These are phyloP conservation scores for Vaccinium macrocarpon DNA, from an alignment of 148 eudicot species.

Conservation along the genomic window DNA sequence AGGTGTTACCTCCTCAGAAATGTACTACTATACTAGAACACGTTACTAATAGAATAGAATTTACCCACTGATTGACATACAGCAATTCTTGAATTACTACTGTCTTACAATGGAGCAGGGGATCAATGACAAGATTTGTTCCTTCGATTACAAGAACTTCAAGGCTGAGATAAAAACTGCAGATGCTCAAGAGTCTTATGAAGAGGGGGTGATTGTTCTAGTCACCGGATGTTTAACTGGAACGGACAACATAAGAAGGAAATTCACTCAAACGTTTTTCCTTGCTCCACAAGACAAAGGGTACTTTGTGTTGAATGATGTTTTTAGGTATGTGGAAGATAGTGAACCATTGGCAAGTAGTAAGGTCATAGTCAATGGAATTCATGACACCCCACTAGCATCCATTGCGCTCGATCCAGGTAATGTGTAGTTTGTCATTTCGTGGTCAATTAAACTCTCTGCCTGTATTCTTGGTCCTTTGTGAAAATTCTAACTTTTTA, in stretches of 20 bases:
- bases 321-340: constrained; percentile 55
- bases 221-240: constrained; percentile 79
- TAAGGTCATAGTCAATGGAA: constrained; percentile 22
- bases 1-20: background rate
- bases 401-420: constrained; percentile 37
- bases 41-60: background rate
- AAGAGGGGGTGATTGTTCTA: constrained; percentile 61
- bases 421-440: constrained; percentile 16
- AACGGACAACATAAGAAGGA: constrained; percentile 48
- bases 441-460: background rate
- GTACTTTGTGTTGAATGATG: constrained; percentile 65
- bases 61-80: background rate
- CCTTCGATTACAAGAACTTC: constrained; percentile 57
- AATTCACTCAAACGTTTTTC: constrained; percentile 67
- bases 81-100: background rate
- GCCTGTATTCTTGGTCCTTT: background rate
- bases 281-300: constrained; percentile 79
- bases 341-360: constrained; percentile 33
- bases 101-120: constrained; percentile 37
- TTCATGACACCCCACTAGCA: constrained; percentile 30
- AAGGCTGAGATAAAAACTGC: constrained; percentile 75
- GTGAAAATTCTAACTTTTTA: background rate
- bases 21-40: background rate
- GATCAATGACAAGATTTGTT: constrained; percentile 64
- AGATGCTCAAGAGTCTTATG: constrained; percentile 68